Percentiles rank a stretch among this genome's conserved stretches.
Evolutionary conservation across 805 yeast species (phyloP).

Genomic region (Lipomyces mesembrius): DNA sequence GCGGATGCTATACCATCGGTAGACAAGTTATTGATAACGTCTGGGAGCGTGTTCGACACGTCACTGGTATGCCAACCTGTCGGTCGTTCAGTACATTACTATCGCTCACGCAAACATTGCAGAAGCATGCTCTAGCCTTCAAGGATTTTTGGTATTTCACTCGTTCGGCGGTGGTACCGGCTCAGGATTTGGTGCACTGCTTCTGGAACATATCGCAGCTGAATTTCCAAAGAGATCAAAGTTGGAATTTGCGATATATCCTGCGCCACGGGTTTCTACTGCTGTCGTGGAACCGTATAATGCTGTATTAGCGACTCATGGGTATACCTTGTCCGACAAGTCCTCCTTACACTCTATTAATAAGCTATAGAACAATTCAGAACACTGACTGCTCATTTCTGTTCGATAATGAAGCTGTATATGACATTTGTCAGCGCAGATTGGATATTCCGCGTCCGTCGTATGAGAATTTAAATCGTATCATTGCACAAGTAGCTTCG

Average conservation of each 20-base stretch:
- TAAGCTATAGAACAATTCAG: slow-evolving; percentile 75
- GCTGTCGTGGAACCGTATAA: slow-evolving; percentile 98
- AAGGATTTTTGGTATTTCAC: slow-evolving; percentile 96
- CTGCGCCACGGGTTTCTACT: slow-evolving; percentile 96
- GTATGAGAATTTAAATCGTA: slow-evolving; percentile 81
- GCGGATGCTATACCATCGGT: slow-evolving; percentile 98
- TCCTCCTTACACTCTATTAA: slow-evolving; percentile 39
- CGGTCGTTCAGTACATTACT: slow-evolving; percentile 4
- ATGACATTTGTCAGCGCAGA: slow-evolving; percentile 96
- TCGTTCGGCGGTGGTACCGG: slow-evolving; percentile 99
- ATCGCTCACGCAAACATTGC: background rate
- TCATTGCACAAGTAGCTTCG: slow-evolving; percentile 97
- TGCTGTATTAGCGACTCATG: slow-evolving; percentile 92
- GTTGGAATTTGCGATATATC: slow-evolving; percentile 96
- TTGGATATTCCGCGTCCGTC: slow-evolving; percentile 92
- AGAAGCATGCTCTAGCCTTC: slow-evolving; percentile 96
- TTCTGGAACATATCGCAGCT: slow-evolving; percentile 86
- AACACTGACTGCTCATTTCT: slow-evolving; percentile 98
- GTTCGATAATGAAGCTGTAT: slow-evolving; percentile 99
- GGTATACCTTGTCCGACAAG: slow-evolving; percentile 3
- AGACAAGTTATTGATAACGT: slow-evolving; percentile 93
- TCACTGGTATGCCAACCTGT: slow-evolving; percentile 46
- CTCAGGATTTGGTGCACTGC: slow-evolving; percentile 93
- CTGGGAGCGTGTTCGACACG: slow-evolving; percentile 92
- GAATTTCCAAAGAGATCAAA: slow-evolving; percentile 97